Conservation (phyloP, 768 basidiomycete genomes). For the Termitomyces sp. region DNA sequence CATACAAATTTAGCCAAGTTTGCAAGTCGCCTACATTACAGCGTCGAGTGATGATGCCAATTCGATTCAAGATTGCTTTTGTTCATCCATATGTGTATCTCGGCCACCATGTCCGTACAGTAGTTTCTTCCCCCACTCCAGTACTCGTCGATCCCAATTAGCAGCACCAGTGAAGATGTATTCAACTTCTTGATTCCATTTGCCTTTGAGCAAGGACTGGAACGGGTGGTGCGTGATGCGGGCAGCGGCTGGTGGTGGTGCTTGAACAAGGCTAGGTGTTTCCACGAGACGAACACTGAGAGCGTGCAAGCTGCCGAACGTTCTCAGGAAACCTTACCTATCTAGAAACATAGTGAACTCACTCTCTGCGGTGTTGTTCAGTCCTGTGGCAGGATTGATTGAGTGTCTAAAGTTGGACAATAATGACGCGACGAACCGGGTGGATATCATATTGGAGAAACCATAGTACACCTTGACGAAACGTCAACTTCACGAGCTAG, state of each 20-base stretch:
- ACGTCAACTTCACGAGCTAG: not conserved
- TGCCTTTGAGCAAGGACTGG: conserved; percentile 39
- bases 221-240: conserved; percentile 46
- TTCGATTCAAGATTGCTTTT: not conserved
- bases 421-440: conserved; percentile 32
- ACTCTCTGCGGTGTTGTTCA: conserved; percentile 53
- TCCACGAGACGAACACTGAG: conserved; percentile 48
- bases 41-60: not conserved
- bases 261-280: conserved; percentile 38
- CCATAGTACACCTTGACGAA: conserved; percentile 58
- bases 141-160: conserved; percentile 39
- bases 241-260: conserved; percentile 51
- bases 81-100: not conserved
- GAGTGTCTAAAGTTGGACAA: not conserved
- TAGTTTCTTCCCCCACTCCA: conserved; percentile 40
- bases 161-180: conserved; percentile 36
- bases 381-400: conserved; percentile 33
- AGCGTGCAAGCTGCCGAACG: conserved; percentile 34
- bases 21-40: not conserved
- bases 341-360: conserved; percentile 14
- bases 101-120: conserved; percentile 31
- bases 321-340: not conserved
- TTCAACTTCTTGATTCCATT: conserved; percentile 57
- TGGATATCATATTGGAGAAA: conserved; percentile 59
- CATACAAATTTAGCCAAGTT: no score